Evolutionary conservation across 495 filamentous ascomycete genomes (phyloP).

Genomic region (Neurospora sp.): DNA sequence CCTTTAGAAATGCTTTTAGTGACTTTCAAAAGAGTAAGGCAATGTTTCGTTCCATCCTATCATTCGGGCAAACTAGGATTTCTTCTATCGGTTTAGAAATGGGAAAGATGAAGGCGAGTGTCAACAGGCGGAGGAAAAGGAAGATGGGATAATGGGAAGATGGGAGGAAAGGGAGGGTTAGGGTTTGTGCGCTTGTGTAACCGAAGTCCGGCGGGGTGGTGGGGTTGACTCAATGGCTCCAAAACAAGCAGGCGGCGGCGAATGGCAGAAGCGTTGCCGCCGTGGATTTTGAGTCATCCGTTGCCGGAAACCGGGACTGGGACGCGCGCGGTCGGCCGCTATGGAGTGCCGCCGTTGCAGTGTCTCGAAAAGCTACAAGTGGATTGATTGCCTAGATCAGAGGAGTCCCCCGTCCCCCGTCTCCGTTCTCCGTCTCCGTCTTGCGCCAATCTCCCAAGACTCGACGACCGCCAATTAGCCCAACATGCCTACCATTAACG

Average conservation of each 20-base stretch:
- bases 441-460: not conserved
- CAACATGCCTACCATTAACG: conserved; percentile 81
- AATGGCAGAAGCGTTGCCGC: conserved; percentile 18
- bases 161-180: not conserved
- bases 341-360: not conserved
- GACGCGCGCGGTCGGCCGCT: not conserved
- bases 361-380: conserved; percentile 14
- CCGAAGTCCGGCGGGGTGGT: not conserved
- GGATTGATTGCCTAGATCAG: not conserved
- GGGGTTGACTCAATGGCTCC: not conserved
- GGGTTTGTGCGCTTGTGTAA: not conserved
- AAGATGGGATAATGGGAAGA: not conserved
- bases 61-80: too few relatives aligned
- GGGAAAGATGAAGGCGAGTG: not conserved
- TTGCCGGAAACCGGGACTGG: not conserved
- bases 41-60: too few relatives aligned
- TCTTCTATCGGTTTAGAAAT: not conserved
- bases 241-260: conserved; percentile 6
- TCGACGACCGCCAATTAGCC: not conserved
- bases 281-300: conserved; percentile 23
- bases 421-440: not conserved
- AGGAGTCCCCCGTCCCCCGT: not conserved
- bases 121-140: not conserved
- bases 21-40: too few relatives aligned
- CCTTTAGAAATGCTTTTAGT: too few relatives aligned